Evolutionary conservation across 2,329 filamentous ascomycete species (phyloP), one percentile per base, ranked within the genome.

Genomic region (Colletotrichum tofieldiae): DNA sequence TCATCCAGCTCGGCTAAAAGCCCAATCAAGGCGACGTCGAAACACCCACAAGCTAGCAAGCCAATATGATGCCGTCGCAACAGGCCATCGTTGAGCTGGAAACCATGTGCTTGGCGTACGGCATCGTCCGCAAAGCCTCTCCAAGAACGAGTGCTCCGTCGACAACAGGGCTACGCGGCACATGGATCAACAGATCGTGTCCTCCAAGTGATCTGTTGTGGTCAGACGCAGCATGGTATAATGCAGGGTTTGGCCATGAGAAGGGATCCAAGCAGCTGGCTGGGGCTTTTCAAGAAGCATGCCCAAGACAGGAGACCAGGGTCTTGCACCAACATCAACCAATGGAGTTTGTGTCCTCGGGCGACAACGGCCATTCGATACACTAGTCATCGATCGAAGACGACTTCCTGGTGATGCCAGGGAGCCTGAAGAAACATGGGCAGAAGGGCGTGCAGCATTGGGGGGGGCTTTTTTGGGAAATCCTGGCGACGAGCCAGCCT

Each of bases 401-500:
- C 29, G 32, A 29, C 35, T 20, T 56, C 32, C 54, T 45, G 63
- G 35, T 23, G 49, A 23, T 47, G 49, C 45, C 26, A 45, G 35
- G 58, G 47, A 32, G 49, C 18, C 32, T 49, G 23, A n/a, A 51
- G 23, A 35, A 49, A 39, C 52, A 35, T 12, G 61, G 35, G 29
- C 52, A 45, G 14, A 29, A 56, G 51, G 26, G 35, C n/a, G 60
- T 51, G 41, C 62, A 55, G 51, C 47, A 41, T 61, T 37, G 47
- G 64, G 55, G 64, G 55, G 67, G 62, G 63, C 45, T 59, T 66
- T 66, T 49, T 60, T 58, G 69, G 49, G 52, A 43, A 47, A 62
- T 56, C 51, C 64, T 68, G 65, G 51, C 65, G 71, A 32, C 49
- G 71, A 71, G 65, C 73, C 73, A 71, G 54, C 54, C 63, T 73